Base-by-base conservation (phyloP, 2,329 filamentous ascomycete genomes). In the Periglandula ipomoeae region DNA sequence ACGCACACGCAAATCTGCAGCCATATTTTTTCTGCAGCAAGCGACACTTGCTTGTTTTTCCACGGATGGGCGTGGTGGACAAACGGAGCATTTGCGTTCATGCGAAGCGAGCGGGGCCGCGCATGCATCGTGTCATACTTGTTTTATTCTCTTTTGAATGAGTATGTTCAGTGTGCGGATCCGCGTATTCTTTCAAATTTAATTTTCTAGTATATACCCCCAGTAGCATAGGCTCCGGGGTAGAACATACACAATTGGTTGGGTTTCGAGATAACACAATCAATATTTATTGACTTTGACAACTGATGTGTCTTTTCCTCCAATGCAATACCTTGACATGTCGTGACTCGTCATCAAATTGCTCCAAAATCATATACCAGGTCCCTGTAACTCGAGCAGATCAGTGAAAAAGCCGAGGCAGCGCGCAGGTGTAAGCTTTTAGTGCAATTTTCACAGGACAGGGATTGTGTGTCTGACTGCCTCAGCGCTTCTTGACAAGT, bases 151-250 rank as follows among this genome's bases (percentile, higher is more conserved):
- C 56, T 42, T 47, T 46, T 40, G 30, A 10, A 32, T 15, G 30
- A 32, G 30, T 32, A 32, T 32, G 15, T 15, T 32, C 30, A 15
- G 30, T 15, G 15, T 32, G 30, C 5, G 30, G 10, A 23, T 24
- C 26, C 38, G 38, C 44, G 48, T 38, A 48, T 51, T 37, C 47
- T 44, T 52, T 48, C 47, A 50, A 49, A 53, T 59, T 49, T 53
- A 64, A 56, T 57, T 54, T 61, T 64, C 56, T 59, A 62, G 59
- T 58, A 64, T 64, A 65, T 65, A 65, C 60, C 62, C 46, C 38
- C 30, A 32, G 55, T 61, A 61, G 57, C 62, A 65, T 61, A 61
- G 51, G 58, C 56, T 52, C 58, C 54, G 58, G 61, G 56, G 59
- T 54, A 57, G 56, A 24, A 38, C 22, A 27, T n/a, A 38, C 30